Conservation (phyloP, 2,329 filamentous ascomycete genomes). For the Phoma sp. region DNA sequence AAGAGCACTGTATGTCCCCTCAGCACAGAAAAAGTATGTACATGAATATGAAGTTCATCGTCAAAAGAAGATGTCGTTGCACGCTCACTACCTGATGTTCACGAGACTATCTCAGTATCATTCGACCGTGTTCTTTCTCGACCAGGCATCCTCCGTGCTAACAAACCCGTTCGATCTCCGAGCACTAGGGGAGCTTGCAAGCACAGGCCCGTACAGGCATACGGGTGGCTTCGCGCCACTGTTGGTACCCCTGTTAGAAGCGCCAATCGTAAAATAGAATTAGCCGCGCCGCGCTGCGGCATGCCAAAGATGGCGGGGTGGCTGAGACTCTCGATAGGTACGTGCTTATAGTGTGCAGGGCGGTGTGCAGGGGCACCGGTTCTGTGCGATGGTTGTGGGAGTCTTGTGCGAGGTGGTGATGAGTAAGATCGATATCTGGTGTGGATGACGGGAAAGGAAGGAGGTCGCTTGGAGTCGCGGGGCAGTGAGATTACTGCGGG, state of each 20-base stretch:
- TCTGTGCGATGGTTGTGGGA: slow-evolving; percentile 1
- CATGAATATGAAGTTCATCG: background rate
- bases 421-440: slow-evolving; percentile 1
- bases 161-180: background rate
- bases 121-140: background rate
- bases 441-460: background rate
- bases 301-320: slow-evolving; percentile 5
- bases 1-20: background rate
- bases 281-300: slow-evolving; percentile 3
- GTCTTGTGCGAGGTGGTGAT: slow-evolving; percentile 8
- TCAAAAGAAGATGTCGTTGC: background rate
- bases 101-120: background rate
- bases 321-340: slow-evolving; percentile 20
- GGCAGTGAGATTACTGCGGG: background rate
- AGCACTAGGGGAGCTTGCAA: background rate
- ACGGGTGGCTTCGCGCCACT: slow-evolving; percentile 11
- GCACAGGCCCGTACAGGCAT: slow-evolving; percentile 4
- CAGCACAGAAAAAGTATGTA: background rate
- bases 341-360: slow-evolving; percentile 8
- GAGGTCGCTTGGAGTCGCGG: background rate
- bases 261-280: slow-evolving; percentile 15
- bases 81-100: background rate
- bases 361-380: slow-evolving; percentile 4
- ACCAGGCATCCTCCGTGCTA: background rate
- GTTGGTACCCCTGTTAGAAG: background rate